phyloP scores from a whole-genome alignment of 306 rosid genomes.

The Albizia julibrissin region DNA sequence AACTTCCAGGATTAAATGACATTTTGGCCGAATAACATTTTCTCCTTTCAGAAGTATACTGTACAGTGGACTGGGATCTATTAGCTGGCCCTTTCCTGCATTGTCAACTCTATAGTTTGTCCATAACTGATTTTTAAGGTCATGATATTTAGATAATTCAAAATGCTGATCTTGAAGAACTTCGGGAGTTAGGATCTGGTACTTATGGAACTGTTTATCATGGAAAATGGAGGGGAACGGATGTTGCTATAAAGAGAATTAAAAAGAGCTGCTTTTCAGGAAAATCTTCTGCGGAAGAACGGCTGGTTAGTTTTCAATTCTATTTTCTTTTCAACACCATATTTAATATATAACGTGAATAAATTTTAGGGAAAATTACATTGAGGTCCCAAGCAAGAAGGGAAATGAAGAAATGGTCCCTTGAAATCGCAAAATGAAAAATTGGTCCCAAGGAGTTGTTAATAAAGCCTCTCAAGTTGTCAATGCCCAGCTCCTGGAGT shows the following conservation, averaged over 20 bases:
- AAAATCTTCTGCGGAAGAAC: conserved; percentile 83
- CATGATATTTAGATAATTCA: conserved; percentile 62
- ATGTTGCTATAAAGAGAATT: conserved; percentile 90
- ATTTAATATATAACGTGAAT: conserved; percentile 9
- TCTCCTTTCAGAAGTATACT: not conserved
- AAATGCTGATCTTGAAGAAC: conserved; percentile 84
- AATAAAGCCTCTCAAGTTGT: no score
- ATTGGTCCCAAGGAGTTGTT: no score
- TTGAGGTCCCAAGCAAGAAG: no score
- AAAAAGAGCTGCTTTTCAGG: conserved; percentile 90
- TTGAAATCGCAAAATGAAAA: no score
- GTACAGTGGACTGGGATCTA: not conserved
- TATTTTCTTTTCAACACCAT: conserved; percentile 21
- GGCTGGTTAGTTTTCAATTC: conserved; percentile 60
- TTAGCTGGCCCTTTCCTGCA: conserved; percentile 2
- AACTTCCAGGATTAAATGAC: not conserved
- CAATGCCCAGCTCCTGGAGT: no score
- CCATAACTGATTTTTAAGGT: conserved; percentile 19
- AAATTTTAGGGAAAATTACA: no score
- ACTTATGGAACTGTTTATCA: conserved; percentile 96
- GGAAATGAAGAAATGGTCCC: no score
- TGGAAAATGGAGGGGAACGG: conserved; percentile 98
- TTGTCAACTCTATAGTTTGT: conserved; percentile 7
- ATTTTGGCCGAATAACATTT: not conserved
- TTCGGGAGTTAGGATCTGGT: conserved; percentile 88